Percentiles rank a stretch among this genome's conserved stretches.
Conservation (phyloP, 164 flowering plant species). For the Taxillus chinensis region DNA sequence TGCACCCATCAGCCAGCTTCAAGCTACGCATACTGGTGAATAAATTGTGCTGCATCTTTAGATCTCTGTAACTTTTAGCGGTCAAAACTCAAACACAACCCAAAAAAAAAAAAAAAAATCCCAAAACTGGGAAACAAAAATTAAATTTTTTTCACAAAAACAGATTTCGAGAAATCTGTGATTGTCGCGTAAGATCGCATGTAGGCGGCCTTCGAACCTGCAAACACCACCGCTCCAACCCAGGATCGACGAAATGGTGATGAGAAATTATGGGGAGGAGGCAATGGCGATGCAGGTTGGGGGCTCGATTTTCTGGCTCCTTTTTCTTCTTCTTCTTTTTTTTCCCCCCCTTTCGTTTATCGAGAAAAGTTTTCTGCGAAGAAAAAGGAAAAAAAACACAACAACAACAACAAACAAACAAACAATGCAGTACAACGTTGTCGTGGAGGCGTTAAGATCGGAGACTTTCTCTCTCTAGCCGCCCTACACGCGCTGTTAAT, state of each 20-base stretch:
- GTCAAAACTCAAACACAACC: not conserved
- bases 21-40: constrained; percentile 43
- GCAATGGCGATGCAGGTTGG: constrained; percentile 15
- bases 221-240: constrained; percentile 14
- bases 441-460: constrained; percentile 23
- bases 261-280: not conserved
- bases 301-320: not conserved
- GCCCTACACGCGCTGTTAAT: no score
- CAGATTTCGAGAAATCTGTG: not conserved
- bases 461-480: constrained; percentile 10
- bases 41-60: constrained; percentile 40
- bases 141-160: not conserved
- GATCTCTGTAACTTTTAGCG: not conserved
- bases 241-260: not conserved
- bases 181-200: not conserved
- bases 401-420: not conserved
- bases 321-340: not conserved
- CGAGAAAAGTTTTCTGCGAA: not conserved
- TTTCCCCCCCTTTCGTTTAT: not conserved
- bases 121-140: not conserved
- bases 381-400: not conserved
- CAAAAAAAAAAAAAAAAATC: not conserved
- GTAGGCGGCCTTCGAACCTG: constrained; percentile 8
- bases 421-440: constrained; percentile 21
- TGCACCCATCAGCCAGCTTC: constrained; percentile 46